Evolutionary conservation across 225 moss, liverwort and hornwort genomes (phyloP).

Genomic region (Pseudoscleropodium purum): DNA sequence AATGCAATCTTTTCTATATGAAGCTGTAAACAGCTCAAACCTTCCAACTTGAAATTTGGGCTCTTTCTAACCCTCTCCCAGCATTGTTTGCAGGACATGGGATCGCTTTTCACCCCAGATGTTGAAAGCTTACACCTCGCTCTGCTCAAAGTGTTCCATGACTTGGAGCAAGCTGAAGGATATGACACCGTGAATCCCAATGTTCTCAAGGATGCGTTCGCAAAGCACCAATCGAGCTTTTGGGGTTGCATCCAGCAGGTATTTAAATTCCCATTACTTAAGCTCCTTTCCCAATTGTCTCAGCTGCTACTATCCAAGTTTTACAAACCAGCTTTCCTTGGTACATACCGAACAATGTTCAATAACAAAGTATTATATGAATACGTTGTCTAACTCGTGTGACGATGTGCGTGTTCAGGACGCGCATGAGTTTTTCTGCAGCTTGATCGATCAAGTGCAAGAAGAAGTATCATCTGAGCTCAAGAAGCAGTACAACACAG

Average conservation of each 20-base stretch:
- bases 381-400: background rate
- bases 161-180: conserved; percentile 27
- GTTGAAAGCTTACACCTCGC: conserved; percentile 21
- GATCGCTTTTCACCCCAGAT: background rate
- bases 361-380: background rate
- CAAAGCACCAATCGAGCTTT: conserved; percentile 33
- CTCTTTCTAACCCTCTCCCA: background rate
- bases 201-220: conserved; percentile 34
- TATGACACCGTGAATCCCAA: conserved; percentile 23
- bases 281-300: background rate
- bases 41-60: background rate
- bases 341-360: background rate
- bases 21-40: background rate
- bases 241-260: conserved; percentile 59
- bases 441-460: conserved; percentile 50
- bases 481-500: conserved; percentile 1
- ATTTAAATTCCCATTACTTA: background rate
- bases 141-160: conserved; percentile 29
- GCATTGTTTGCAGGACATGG: conserved; percentile 3
- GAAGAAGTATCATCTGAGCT: conserved; percentile 36
- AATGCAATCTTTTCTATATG: background rate
- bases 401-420: conserved; percentile 13
- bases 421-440: conserved; percentile 56
- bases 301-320: background rate
- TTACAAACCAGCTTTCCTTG: background rate